Conservation (phyloP, 2,329 filamentous ascomycete genomes). For the Sporothrix pseudoabietina region DNA sequence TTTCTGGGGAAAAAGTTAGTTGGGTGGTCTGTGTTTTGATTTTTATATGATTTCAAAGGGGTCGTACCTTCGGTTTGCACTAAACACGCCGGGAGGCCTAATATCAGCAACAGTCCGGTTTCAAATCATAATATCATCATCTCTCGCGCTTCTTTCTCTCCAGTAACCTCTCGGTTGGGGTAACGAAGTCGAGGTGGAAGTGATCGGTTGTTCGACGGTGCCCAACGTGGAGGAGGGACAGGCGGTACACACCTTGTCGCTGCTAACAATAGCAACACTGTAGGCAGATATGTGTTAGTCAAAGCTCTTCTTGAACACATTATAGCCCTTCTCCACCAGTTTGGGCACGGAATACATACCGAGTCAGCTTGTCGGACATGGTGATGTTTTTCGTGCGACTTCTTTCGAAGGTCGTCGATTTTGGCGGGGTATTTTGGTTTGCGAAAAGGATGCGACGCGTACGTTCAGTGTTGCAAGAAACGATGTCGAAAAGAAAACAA, state of each 20-base stretch:
- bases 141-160: background rate
- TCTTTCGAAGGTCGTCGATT: background rate
- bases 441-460: background rate
- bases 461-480: background rate
- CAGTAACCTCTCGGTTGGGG: background rate
- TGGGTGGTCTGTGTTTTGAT: constrained; percentile 1
- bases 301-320: background rate
- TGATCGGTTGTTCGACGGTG: constrained; percentile 36
- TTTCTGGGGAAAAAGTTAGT: constrained; percentile 58
- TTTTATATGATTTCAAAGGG: background rate
- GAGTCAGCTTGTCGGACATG: constrained; percentile 62
- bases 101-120: constrained; percentile 41
- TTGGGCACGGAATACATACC: constrained; percentile 60
- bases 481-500: background rate
- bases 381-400: constrained; percentile 19
- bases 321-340: background rate
- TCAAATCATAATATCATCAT: background rate
- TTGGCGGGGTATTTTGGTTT: constrained; percentile 30
- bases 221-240: constrained; percentile 45
- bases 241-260: constrained; percentile 75
- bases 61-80: constrained; percentile 81
- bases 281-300: constrained; percentile 38
- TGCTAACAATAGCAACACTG: constrained; percentile 98
- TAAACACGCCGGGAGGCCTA: constrained; percentile 45
- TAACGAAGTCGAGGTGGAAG: background rate